These are phyloP conservation scores for Pseudogymnoascus sp. DNA, from an alignment of 2,329 filamentous ascomycete genomes.

Conservation along the genomic window DNA sequence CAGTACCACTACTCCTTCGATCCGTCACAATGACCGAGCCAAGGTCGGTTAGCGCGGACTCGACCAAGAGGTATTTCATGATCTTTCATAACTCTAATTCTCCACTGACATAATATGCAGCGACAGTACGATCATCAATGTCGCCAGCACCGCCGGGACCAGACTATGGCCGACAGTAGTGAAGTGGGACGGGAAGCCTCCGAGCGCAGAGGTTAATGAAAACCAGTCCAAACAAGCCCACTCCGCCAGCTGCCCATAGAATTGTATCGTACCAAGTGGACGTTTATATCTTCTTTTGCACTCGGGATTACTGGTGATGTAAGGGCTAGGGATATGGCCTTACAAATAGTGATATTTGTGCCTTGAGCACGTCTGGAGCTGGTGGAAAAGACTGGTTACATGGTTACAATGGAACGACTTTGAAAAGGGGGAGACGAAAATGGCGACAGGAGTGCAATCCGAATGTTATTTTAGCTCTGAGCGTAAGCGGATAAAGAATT, in stretches of 20 bases:
- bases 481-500: background rate
- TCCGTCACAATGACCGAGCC: background rate
- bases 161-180: background rate
- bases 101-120: background rate
- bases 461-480: background rate
- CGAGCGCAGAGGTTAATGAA: background rate
- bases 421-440: background rate
- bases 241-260: background rate
- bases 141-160: background rate
- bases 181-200: constrained; percentile 4
- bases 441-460: background rate
- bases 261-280: background rate
- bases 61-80: background rate
- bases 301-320: background rate
- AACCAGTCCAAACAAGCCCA: background rate
- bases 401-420: background rate
- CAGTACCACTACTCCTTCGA: background rate
- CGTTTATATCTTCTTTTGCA: background rate
- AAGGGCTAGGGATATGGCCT: background rate
- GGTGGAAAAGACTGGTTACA: background rate
- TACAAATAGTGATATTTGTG: background rate
- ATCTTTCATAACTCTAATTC: background rate
- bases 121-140: background rate
- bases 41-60: background rate
- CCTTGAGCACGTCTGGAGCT: background rate